A percentile compares a stretch with the other conserved stretches of the same genome.
Evolutionary conservation across 2,329 filamentous ascomycete species (phyloP).

Genomic region (Penicillium olsonii): DNA sequence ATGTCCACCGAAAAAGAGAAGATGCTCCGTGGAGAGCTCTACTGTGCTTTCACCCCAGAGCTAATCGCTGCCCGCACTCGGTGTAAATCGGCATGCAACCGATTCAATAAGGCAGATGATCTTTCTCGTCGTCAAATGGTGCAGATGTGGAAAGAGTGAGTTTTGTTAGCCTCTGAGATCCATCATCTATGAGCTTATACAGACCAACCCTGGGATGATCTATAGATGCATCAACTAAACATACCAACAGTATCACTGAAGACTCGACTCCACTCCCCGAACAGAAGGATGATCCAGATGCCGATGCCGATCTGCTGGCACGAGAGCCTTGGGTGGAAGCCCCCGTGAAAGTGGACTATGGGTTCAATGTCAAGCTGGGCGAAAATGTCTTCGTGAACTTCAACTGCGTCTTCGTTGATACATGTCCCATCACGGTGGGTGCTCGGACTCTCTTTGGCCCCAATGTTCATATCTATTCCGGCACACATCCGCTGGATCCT

Average conservation of each 20-base stretch:
- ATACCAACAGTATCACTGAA: slow-evolving; percentile 56
- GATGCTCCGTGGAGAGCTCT: slow-evolving; percentile 71
- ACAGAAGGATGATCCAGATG: slow-evolving; percentile 55
- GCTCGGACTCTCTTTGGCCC: slow-evolving; percentile 76
- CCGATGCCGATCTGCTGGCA: slow-evolving; percentile 65
- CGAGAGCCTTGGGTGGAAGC: slow-evolving; percentile 69
- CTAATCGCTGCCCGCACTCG: slow-evolving; percentile 64
- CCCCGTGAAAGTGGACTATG: slow-evolving; percentile 75
- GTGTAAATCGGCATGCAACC: slow-evolving; percentile 61
- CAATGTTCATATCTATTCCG: slow-evolving; percentile 74
- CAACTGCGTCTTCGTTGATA: slow-evolving; percentile 76
- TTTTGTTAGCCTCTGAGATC: slow-evolving; percentile 17
- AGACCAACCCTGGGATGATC: background rate
- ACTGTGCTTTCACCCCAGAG: slow-evolving; percentile 71
- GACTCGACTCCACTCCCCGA: slow-evolving; percentile 67
- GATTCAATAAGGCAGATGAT: slow-evolving; percentile 65
- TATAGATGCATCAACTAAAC: slow-evolving; percentile 6
- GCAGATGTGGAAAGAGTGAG: slow-evolving; percentile 72
- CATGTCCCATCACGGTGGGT: slow-evolving; percentile 72
- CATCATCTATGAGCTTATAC: background rate
- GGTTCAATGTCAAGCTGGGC: slow-evolving; percentile 71
- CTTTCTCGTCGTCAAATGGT: slow-evolving; percentile 63
- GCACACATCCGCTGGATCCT: slow-evolving; percentile 75
- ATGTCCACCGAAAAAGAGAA: slow-evolving; percentile 34
- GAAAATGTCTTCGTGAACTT: slow-evolving; percentile 74